Base-by-base conservation (phyloP, 805 yeast genomes). In the Komagataella pseudopastoris region DNA sequence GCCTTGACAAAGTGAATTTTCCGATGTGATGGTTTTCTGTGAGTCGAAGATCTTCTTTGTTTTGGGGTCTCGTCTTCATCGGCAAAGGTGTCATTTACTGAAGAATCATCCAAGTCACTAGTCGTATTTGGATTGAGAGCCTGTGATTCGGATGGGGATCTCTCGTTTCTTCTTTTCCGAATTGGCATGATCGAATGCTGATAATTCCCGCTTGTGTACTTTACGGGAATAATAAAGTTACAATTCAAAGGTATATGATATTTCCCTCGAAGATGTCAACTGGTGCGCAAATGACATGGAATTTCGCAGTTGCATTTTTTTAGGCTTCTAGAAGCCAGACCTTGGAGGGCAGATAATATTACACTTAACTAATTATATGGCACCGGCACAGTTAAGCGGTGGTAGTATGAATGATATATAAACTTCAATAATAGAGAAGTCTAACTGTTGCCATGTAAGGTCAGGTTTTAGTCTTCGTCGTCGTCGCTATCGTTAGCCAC, bases 401-500 rank as follows among this genome's bases (percentile, higher is more conserved):
- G 12, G 14, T 30, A 8, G 14, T 20, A 20, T 20, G 20, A 4
- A 20, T 20, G 20, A 20, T 20, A 20, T 20, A 20, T 20, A 2
- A 20, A 20, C 20, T 20, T 20, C 14, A 30, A 6, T 10, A 30
- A 30, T 10, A 8, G n/a, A 30, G 6, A 6, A 30, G 10, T 6
- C 39, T 2, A 1, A 10, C 14, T 30, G 39, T 30, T 30, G 10
- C 39, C 14, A 8, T 30, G 39, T 30, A 30, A 7, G 39, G 10
- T 30, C 4, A 1, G 39, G 1, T 30, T 10, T 47, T 49, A 49
- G 18, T 55, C 54, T 2, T 61, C 59, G 10, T 60, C 65, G 10
- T 63, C 65, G 36, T 64, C 66, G 17, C 59, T 63, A 6, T 57
- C 63, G n/a, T 8, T 30, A 14, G 60, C 60, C 46, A 63, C 66